phyloP scores from a whole-genome alignment of 1,284 basidiomycete genomes.

The Papiliotrema laurentii region DNA sequence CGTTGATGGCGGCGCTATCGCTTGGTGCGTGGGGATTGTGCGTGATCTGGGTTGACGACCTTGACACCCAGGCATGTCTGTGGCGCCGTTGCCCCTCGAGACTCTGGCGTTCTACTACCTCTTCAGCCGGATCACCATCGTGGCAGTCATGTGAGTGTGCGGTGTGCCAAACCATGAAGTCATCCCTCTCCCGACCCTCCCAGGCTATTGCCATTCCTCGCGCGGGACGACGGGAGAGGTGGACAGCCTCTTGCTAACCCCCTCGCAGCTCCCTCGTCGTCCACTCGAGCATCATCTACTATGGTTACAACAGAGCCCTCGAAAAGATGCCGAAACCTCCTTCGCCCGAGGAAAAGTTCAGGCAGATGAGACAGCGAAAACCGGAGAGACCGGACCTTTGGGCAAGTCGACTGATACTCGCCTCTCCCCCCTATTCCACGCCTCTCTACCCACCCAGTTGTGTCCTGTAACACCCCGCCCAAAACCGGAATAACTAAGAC shows the following conservation, averaged over 20 bases:
- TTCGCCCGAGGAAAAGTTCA: slow-evolving; percentile 5
- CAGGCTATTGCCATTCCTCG: too few species aligned
- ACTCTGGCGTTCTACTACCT: slow-evolving; percentile 29
- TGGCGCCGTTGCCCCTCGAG: slow-evolving; percentile 18
- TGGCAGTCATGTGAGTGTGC: slow-evolving; percentile 25
- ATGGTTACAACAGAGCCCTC: slow-evolving; percentile 30
- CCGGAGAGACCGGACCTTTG: slow-evolving; percentile 19
- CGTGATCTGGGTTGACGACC: neutral
- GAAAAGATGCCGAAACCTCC: slow-evolving; percentile 16
- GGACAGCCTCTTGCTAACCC: neutral
- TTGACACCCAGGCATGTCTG: slow-evolving; percentile 18
- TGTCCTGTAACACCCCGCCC: neutral
- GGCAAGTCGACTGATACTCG: slow-evolving; percentile 11
- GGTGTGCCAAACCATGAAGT: neutral
- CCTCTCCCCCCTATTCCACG: neutral
- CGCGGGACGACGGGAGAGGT: neutral
- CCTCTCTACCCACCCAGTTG: neutral
- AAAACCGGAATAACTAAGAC: neutral
- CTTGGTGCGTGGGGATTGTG: slow-evolving; percentile 17
- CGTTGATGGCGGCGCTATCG: slow-evolving; percentile 27
- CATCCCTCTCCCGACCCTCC: too few species aligned
- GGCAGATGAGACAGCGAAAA: slow-evolving; percentile 12
- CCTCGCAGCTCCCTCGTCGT: slow-evolving; percentile 20
- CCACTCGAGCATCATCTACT: slow-evolving; percentile 27
- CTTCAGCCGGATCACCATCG: slow-evolving; percentile 28